Evolutionary conservation across 768 basidiomycete species (phyloP), one percentile per base, ranked within the genome.

Genomic region (Serpula lacrymans): DNA sequence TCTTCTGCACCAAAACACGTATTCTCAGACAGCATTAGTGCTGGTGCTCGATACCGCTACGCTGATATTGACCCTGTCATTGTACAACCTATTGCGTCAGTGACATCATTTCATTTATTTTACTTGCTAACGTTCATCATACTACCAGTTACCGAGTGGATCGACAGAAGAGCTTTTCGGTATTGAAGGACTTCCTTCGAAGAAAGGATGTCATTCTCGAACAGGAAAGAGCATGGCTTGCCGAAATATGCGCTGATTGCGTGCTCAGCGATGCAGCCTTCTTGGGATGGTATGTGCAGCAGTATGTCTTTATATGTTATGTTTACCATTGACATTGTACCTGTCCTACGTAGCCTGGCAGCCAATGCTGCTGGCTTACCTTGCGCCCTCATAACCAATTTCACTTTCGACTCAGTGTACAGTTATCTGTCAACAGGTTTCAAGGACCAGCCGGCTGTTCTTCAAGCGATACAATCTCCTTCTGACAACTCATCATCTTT

Each of bases 381-480:
- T 1, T 82, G 82, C 1, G 68, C 81, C 28, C 64, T 90, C 13
- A 73, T 88, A 48, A 87, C 85, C 31, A 90, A 90, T 64, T 90
- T 90, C 56, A 83, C 85, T 1, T 90, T 89, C 58, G 86, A 90
- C 60, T 83, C 86, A 1, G 85, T 88, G 10, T 90, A 82, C 58
- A 84, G 82, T 46, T 88, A 80, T 47, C 79, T 88, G 14, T 75
- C 81, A 3, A 78, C 83, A 1, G 57, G 28, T 8, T 39, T 40
- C 14, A 38, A 17, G n/a, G 30, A 41, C 9, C 40, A 27, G 21
- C 39, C 30, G 18, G 21, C 42, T 23, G n/a, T n/a, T 14, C 22
- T 26, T 33, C 14, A 21, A 27, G n/a, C n/a, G 13, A 17, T 40
- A 14, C 40, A 40, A 12, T 31, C 39, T 7, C 8, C 28, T 3